Conservation (phyloP, 495 filamentous ascomycete genomes). For the Penicillium psychrofluorescens region DNA sequence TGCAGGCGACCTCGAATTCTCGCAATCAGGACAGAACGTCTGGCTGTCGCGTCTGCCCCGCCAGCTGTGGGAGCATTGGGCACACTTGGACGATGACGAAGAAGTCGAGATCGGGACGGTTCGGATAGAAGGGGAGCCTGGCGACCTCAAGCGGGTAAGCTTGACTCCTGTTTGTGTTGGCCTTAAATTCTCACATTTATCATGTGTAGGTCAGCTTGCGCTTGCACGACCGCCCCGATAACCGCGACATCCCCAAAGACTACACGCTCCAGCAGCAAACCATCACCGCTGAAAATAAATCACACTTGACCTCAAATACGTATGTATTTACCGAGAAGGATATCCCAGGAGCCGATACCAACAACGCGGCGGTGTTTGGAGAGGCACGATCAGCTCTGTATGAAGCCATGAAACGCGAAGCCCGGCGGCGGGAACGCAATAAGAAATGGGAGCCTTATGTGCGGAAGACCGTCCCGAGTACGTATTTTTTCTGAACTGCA, state of each 20-base stretch:
- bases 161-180: neutral
- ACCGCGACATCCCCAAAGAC: constrained; percentile 68
- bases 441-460: constrained; percentile 61
- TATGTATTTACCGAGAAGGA: constrained; percentile 47
- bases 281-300: constrained; percentile 35
- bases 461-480: constrained; percentile 78
- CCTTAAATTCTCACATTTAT: neutral
- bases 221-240: constrained; percentile 47
- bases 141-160: constrained; percentile 46
- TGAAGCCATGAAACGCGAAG: constrained; percentile 40
- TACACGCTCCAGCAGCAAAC: constrained; percentile 66
- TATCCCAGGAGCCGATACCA: constrained; percentile 24
- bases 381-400: constrained; percentile 40
- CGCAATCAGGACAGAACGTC: constrained; percentile 45
- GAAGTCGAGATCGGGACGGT: constrained; percentile 70
- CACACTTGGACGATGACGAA: constrained; percentile 49
- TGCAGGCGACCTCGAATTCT: constrained; percentile 77
- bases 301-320: constrained; percentile 56
- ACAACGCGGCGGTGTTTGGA: constrained; percentile 35
- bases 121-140: constrained; percentile 50
- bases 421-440: constrained; percentile 43
- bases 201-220: constrained; percentile 41
- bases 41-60: constrained; percentile 74
- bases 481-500: constrained; percentile 3
- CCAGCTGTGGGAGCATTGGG: constrained; percentile 68